Percentiles rank a stretch among this genome's conserved stretches.
Conservation (phyloP, 805 yeast genomes). For the Metschnikowia kofuensis region DNA sequence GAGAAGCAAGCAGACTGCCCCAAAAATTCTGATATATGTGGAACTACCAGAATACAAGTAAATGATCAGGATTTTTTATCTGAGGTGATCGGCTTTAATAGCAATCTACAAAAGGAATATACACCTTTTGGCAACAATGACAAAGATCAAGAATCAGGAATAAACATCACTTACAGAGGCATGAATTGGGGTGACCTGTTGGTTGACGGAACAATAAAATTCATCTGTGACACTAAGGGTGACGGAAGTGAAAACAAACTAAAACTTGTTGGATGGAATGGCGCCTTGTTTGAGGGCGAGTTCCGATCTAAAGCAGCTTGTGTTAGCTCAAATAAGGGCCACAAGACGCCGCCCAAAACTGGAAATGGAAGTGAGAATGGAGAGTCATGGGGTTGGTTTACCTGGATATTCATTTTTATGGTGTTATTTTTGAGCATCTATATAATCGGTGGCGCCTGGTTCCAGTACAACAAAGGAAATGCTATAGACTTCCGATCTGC, state of each 20-base stretch:
- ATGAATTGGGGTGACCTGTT: slow-evolving; percentile 69
- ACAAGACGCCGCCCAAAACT: slow-evolving; percentile 23
- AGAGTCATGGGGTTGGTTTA: slow-evolving; percentile 75
- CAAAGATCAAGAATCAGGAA: slow-evolving; percentile 27
- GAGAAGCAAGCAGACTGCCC: slow-evolving; percentile 53
- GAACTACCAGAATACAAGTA: slow-evolving; percentile 53
- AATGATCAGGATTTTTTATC: slow-evolving; percentile 50
- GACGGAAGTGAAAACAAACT: slow-evolving; percentile 23
- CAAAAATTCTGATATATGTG: slow-evolving; percentile 73
- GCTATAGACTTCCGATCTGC: slow-evolving; percentile 70
- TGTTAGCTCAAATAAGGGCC: slow-evolving; percentile 27
- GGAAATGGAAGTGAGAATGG: slow-evolving; percentile 26
- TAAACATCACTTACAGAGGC: slow-evolving; percentile 44
- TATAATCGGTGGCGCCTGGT: slow-evolving; percentile 71
- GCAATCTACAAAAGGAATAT: slow-evolving; percentile 34
- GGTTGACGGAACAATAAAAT: slow-evolving; percentile 45
- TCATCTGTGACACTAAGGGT: slow-evolving; percentile 42
- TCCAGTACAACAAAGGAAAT: slow-evolving; percentile 70
- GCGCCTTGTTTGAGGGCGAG: slow-evolving; percentile 22
- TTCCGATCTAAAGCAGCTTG: slow-evolving; percentile 40
- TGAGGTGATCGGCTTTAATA: slow-evolving; percentile 59
- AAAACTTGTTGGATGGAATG: slow-evolving; percentile 37
- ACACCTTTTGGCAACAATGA: slow-evolving; percentile 28
- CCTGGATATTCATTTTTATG: slow-evolving; percentile 74
- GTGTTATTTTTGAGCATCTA: slow-evolving; percentile 70